Evolutionary conservation across 2,329 filamentous ascomycete species (phyloP).

Genomic region (Phyllosticta capitalensis): DNA sequence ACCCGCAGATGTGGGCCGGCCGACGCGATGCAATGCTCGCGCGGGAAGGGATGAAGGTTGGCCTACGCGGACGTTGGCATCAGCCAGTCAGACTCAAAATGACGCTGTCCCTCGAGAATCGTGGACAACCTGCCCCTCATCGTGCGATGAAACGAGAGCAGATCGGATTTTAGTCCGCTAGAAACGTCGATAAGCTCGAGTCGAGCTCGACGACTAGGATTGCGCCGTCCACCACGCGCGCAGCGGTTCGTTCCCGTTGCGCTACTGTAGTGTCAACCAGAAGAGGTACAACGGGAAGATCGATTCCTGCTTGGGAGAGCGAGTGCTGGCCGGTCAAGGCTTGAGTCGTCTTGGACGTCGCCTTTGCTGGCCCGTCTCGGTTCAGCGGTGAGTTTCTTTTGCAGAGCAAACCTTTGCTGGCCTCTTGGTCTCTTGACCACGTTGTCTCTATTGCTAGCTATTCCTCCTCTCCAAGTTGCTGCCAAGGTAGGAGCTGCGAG

Average conservation of each 20-base stretch:
- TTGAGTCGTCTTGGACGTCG: neutral
- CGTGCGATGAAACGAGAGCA: neutral
- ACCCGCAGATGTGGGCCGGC: neutral
- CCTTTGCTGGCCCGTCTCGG: neutral
- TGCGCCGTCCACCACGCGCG: neutral
- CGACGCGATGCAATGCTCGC: neutral
- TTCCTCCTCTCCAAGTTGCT: neutral
- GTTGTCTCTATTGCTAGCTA: neutral
- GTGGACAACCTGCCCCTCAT: neutral
- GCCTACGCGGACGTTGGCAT: neutral
- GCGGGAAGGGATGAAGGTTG: neutral
- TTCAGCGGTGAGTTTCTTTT: neutral
- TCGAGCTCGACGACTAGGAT: neutral
- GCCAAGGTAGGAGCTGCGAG: neutral
- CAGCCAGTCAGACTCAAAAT: neutral
- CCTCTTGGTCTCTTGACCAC: neutral
- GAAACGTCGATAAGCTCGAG: neutral
- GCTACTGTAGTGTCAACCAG: neutral
- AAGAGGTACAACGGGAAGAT: neutral
- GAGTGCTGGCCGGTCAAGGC: neutral
- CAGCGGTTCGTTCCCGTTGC: neutral
- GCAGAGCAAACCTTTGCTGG: neutral
- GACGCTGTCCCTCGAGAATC: neutral
- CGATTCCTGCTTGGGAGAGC: neutral
- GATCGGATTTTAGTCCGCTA: neutral